Evolutionary conservation across 768 basidiomycete species (phyloP), one percentile per base, ranked within the genome.

Genomic region (Coprinopsis cinerea): DNA sequence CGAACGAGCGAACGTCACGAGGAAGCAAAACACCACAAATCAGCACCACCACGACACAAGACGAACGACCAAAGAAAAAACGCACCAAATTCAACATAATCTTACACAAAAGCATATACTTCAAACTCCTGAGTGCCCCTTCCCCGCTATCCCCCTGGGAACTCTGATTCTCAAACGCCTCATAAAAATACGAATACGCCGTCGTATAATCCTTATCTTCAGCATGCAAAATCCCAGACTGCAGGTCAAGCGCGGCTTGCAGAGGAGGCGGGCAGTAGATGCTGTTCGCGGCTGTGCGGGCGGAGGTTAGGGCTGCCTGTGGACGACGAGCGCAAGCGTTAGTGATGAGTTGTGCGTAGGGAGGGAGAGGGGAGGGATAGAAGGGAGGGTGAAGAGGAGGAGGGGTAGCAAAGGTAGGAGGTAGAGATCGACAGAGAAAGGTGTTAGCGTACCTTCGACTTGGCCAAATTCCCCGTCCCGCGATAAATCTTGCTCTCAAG

Each of bases 151-250:
- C 44, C 17, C 86, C 92, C 50, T 92, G 86, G 1, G 82, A 64
- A 35, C 81, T 81, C 56, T 92, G 73, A 45, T 84, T 92, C 67
- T 99, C 96, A 55, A 98, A 97, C 2, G 92, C 85, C 68, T 98
- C 95, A 58, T 90, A 92, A 69, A 97, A 98, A 70, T 98, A 99
- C 0, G 90, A 92, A 66, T 96, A 96, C 18, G 84, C 95, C 0
- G 95, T 99, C 51, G 81, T 94, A 66, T 96, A 98, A 67, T 98
- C 95, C 62, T 94, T 95, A 60, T 99, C 95, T 58, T 99, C 94
- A 0, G 95, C 93, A 59, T 96, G 92, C 9, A 97, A 76, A 36
- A 95, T 75, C 3, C 95, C 77, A 20, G 73, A 73, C 55, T 78
- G 78, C 14, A 79, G 68, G 57, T 78, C 78, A 23, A 79, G 70